phyloP scores from a whole-genome alignment of 2,329 filamentous ascomycete species.

The Trichothecium roseum region DNA sequence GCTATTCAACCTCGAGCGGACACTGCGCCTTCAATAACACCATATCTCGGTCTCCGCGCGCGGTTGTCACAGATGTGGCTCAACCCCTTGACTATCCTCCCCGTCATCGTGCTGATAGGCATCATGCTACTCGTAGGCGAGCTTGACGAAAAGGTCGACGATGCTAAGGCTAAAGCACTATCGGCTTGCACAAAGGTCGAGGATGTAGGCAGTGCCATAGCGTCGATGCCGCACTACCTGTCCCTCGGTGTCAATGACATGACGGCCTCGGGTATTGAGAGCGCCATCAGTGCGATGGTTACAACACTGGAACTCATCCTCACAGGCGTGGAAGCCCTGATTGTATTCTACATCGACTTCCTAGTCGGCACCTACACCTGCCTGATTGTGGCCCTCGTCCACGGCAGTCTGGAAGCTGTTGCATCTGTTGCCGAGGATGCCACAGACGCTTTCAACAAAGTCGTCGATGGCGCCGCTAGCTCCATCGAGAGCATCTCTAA shows the following conservation, averaged over 20 bases:
- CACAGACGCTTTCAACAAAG: conserved; percentile 36
- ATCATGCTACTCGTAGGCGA: conserved; percentile 65
- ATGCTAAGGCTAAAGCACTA: conserved; percentile 71
- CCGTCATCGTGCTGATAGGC: conserved; percentile 75
- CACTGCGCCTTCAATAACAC: conserved; percentile 64
- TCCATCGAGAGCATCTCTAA: conserved; percentile 47
- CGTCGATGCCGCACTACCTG: conserved; percentile 95
- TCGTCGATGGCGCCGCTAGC: conserved; percentile 45
- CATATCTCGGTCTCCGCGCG: conserved; percentile 82
- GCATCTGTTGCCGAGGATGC: conserved; percentile 41
- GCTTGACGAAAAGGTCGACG: conserved; percentile 63
- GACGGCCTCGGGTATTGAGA: conserved; percentile 69
- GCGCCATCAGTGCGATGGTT: conserved; percentile 70
- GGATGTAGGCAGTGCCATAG: conserved; percentile 87
- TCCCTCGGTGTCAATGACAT: conserved; percentile 80
- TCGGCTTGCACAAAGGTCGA: conserved; percentile 88
- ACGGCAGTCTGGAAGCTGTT: conserved; percentile 65
- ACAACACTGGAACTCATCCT: conserved; percentile 68
- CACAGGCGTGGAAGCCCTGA: conserved; percentile 74
- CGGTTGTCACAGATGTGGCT: conserved; percentile 94
- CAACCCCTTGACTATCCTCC: conserved; percentile 90
- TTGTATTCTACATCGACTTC: conserved; percentile 88
- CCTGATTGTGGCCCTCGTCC: conserved; percentile 72
- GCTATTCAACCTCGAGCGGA: conserved; percentile 27
- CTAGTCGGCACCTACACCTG: conserved; percentile 85